These are phyloP conservation scores for Elsinoe ampelina DNA, from an alignment of 2,329 filamentous ascomycete genomes.

Conservation along the genomic window DNA sequence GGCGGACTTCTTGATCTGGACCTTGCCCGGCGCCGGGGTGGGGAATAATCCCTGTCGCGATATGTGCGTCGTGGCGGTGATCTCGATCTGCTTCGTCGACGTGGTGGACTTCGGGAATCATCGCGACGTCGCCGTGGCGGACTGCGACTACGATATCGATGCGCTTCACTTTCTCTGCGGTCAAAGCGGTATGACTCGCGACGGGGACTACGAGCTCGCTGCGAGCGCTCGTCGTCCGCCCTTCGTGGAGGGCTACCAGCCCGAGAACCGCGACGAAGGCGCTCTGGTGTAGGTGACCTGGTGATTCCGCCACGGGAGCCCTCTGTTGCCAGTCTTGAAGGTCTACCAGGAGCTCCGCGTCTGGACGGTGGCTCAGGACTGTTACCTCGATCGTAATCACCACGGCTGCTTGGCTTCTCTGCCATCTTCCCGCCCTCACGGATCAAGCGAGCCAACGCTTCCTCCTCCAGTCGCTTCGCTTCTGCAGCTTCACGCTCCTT, in stretches of 20 bases:
- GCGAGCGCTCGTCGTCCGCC: slow-evolving; percentile 4
- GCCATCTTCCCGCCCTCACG: slow-evolving; percentile 47
- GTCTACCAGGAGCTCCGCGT: slow-evolving; percentile 17
- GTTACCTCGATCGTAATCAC: slow-evolving; percentile 39
- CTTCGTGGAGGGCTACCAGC: background rate
- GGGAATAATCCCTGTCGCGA: slow-evolving; percentile 20
- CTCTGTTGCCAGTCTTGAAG: slow-evolving; percentile 15
- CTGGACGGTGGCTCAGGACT: slow-evolving; percentile 34
- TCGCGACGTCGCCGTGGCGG: slow-evolving; percentile 20
- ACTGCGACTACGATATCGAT: slow-evolving; percentile 21
- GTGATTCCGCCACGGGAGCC: slow-evolving; percentile 18
- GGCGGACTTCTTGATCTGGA: slow-evolving; percentile 27
- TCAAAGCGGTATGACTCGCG: slow-evolving; percentile 4
- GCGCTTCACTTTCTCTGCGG: slow-evolving; percentile 22
- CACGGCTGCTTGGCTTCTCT: slow-evolving; percentile 41
- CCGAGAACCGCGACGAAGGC: slow-evolving; percentile 24
- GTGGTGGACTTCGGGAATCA: slow-evolving; percentile 7
- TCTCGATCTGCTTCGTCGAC: slow-evolving; percentile 12
- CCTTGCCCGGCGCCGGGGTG: slow-evolving; percentile 17
- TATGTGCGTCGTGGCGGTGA: slow-evolving; percentile 20
- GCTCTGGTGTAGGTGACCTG: slow-evolving; percentile 16
- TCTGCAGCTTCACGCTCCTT: slow-evolving; percentile 33
- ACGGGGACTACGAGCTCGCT: slow-evolving; percentile 5
- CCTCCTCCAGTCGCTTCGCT: slow-evolving; percentile 47
- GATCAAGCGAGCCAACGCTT: slow-evolving; percentile 45